Percentiles rank a stretch among this genome's conserved stretches.
These are phyloP conservation scores for Lactarius akahatsu DNA, from an alignment of 768 basidiomycete species.

Conservation along the genomic window DNA sequence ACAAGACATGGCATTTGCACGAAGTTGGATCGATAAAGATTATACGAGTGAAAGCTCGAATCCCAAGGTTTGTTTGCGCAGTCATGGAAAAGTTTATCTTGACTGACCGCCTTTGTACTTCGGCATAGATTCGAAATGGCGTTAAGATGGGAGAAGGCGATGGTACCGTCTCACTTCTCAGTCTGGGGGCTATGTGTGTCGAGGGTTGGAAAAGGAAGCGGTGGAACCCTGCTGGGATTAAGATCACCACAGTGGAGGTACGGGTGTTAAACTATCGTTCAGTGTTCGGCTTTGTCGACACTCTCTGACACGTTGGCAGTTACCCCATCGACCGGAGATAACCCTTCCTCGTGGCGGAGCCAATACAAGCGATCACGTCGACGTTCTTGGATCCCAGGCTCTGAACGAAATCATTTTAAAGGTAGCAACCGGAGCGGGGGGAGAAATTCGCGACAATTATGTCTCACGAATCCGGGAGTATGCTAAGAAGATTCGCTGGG, in stretches of 20 bases:
- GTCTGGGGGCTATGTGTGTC: slow-evolving; percentile 93
- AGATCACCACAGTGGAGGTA: slow-evolving; percentile 85
- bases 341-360: slow-evolving; percentile 86
- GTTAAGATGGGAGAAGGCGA: slow-evolving; percentile 95
- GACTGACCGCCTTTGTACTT: not conserved
- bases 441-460: slow-evolving; percentile 66
- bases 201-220: slow-evolving; percentile 88
- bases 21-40: slow-evolving; percentile 84
- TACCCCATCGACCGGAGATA: slow-evolving; percentile 73
- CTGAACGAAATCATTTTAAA: slow-evolving; percentile 90
- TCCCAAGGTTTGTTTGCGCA: slow-evolving; percentile 49
- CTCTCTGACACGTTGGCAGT: slow-evolving; percentile 41
- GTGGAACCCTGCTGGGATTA: slow-evolving; percentile 93
- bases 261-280: slow-evolving; percentile 23
- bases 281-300: not conserved
- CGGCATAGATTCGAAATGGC: slow-evolving; percentile 64
- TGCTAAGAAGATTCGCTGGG: slow-evolving; percentile 74
- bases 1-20: slow-evolving; percentile 54
- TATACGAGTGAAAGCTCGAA: slow-evolving; percentile 61
- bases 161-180: slow-evolving; percentile 84
- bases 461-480: slow-evolving; percentile 82
- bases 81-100: no score
- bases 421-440: slow-evolving; percentile 79
- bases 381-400: slow-evolving; percentile 61
- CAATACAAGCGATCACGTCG: slow-evolving; percentile 89